A percentile compares a stretch with the other conserved stretches of the same genome.
These are phyloP conservation scores for Aristolochia californica DNA, from an alignment of 164 flowering plant species.

Conservation along the genomic window DNA sequence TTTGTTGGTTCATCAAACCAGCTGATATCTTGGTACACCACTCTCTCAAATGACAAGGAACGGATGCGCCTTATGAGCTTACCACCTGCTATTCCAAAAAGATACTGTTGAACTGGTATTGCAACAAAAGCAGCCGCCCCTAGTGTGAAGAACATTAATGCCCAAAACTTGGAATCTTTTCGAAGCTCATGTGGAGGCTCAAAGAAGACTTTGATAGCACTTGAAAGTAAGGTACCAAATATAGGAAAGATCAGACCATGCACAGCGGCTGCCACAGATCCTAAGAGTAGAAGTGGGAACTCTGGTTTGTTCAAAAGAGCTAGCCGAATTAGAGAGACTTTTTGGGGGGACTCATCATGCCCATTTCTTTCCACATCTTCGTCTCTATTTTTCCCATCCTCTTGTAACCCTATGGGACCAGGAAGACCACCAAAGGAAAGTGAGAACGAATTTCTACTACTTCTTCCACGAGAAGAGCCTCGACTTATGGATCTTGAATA, in stretches of 20 bases:
- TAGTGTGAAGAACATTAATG: constrained; percentile 25
- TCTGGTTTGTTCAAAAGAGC: constrained; percentile 55
- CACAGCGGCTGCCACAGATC: constrained; percentile 34
- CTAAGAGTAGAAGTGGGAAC: constrained; percentile 35
- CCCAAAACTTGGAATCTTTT: constrained; percentile 46
- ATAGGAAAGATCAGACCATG: constrained; percentile 46
- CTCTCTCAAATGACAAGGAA: constrained; percentile 41
- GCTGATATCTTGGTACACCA: constrained; percentile 56
- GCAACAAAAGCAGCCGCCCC: constrained; percentile 20
- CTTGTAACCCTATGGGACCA: constrained; percentile 11
- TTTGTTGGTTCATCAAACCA: constrained; percentile 65
- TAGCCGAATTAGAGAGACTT: constrained; percentile 33
- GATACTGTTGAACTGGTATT: constrained; percentile 34
- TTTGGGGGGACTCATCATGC: constrained; percentile 1
- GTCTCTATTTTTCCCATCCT: constrained; percentile 6
- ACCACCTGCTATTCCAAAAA: constrained; percentile 62
- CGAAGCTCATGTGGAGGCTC: constrained; percentile 28
- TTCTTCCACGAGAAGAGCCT: constrained; percentile 22
- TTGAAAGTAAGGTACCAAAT: constrained; percentile 43
- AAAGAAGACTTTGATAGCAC: constrained; percentile 38
- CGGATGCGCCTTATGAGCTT: constrained; percentile 48
- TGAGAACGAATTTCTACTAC: constrained; percentile 16
- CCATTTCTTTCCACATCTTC: neutral
- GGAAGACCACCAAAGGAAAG: constrained; percentile 19
- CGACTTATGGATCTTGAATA: constrained; percentile 27